These are phyloP conservation scores for Nakazawaea siamensis DNA, from an alignment of 805 yeast genomes.

Conservation along the genomic window DNA sequence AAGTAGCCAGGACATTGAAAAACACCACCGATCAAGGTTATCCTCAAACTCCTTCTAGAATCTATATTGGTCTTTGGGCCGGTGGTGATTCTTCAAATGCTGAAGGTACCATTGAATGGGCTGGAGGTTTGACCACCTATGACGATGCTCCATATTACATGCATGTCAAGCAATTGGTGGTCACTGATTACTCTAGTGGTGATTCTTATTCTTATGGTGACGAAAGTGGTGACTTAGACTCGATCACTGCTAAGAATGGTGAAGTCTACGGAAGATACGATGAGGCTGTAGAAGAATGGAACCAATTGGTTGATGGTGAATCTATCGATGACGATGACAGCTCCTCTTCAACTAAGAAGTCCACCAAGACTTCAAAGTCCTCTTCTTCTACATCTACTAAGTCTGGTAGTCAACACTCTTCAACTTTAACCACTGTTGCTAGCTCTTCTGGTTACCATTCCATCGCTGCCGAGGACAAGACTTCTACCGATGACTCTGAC, in stretches of 20 bases:
- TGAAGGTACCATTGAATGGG: conserved; percentile 61
- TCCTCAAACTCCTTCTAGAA: conserved; percentile 72
- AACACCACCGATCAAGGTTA: conserved; percentile 49
- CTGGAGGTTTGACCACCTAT: conserved; percentile 56
- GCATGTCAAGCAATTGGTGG: conserved; percentile 41
- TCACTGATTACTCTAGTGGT: conserved; percentile 45
- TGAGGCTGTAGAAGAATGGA: conserved; percentile 28
- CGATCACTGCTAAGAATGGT: conserved; percentile 33
- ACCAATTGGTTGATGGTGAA: conserved; percentile 19
- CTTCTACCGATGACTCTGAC: conserved; percentile 2
- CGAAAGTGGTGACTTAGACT: conserved; percentile 27
- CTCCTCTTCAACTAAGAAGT: too few relatives aligned
- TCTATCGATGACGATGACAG: background rate
- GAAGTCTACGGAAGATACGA: conserved; percentile 42
- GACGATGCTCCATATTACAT: conserved; percentile 50
- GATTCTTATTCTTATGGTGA: conserved; percentile 31
- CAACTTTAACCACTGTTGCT: too few relatives aligned
- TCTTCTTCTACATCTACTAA: too few relatives aligned
- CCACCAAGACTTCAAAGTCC: too few relatives aligned
- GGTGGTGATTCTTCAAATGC: conserved; percentile 41
- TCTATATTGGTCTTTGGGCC: conserved; percentile 37
- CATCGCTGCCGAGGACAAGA: too few relatives aligned
- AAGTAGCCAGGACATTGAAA: conserved; percentile 43
- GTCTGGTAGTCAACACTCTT: too few relatives aligned
- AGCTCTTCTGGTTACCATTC: too few relatives aligned